phyloP scores from a whole-genome alignment of 1,284 basidiomycete genomes.

The Mycosarcoma maydis region DNA sequence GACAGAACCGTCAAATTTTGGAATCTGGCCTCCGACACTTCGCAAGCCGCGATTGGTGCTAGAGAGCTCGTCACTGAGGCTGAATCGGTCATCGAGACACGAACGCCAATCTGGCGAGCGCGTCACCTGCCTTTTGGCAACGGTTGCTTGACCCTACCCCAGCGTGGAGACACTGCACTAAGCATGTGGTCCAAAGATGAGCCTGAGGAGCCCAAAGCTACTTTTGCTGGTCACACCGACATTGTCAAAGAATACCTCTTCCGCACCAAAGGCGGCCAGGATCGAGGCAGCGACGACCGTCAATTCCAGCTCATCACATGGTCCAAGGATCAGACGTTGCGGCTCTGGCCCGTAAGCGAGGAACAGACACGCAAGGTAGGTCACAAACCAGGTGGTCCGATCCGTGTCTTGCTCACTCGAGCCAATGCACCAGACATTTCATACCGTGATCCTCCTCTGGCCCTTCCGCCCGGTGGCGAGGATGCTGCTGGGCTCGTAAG shows the following conservation, averaged over 20 bases:
- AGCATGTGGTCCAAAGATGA: constrained; percentile 80
- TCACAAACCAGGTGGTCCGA: constrained; percentile 70
- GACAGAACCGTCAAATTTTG: constrained; percentile 66
- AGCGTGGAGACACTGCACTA: constrained; percentile 83
- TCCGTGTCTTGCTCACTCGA: constrained; percentile 70
- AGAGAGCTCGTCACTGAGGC: constrained; percentile 61
- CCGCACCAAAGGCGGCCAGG: constrained; percentile 74
- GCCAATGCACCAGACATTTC: constrained; percentile 62
- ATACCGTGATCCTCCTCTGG: constrained; percentile 49
- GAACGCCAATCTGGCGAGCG: constrained; percentile 93
- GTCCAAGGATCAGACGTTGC: constrained; percentile 91
- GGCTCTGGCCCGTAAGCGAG: constrained; percentile 86
- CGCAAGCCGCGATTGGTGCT: constrained; percentile 54
- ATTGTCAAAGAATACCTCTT: constrained; percentile 99
- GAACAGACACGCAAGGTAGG: constrained; percentile 72
- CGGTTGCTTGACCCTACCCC: constrained; percentile 88
- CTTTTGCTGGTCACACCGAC: constrained; percentile 88
- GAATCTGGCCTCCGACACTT: constrained; percentile 49
- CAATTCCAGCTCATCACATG: constrained; percentile 80
- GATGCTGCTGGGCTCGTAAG: constrained; percentile 24
- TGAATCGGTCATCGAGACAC: constrained; percentile 74
- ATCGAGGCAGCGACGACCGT: constrained; percentile 61
- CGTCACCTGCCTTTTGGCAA: constrained; percentile 90
- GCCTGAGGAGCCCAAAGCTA: constrained; percentile 73
- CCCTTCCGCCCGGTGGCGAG: constrained; percentile 5